Evolutionary conservation across 139 green algal genomes (phyloP).

Genomic region (Edaphochlamys debaryana): DNA sequence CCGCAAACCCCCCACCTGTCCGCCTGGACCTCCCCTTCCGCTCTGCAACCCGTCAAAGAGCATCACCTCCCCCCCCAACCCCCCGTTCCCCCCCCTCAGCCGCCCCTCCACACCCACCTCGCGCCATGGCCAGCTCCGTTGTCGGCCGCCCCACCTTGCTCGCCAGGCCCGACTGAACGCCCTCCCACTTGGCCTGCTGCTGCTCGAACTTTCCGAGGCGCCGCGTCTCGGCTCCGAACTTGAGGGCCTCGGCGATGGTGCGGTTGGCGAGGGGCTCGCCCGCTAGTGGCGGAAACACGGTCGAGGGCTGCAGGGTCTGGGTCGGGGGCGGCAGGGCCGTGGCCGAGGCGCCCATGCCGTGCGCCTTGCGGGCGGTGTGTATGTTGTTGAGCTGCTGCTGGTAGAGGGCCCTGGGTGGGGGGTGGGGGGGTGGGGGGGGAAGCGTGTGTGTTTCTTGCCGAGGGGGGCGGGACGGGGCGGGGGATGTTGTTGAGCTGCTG

Average conservation of each 20-base stretch:
- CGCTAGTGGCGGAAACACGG: too few species aligned
- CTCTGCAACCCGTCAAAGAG: too few species aligned
- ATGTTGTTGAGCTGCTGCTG: constrained; percentile 49
- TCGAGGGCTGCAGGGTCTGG: neutral
- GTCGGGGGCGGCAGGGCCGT: too few species aligned
- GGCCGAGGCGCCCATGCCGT: neutral
- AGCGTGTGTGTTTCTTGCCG: too few species aligned
- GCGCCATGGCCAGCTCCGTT: constrained; percentile 45
- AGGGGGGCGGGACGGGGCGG: too few species aligned
- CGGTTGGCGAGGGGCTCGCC: neutral
- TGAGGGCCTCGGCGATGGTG: constrained; percentile 33
- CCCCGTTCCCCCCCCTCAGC: too few species aligned
- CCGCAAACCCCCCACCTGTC: too few species aligned
- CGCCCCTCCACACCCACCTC: constrained; percentile 16
- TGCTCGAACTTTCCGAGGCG: constrained; percentile 32
- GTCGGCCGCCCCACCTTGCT: neutral
- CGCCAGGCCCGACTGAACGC: constrained; percentile 29
- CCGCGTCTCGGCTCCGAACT: constrained; percentile 6
- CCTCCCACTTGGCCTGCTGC: constrained; percentile 33
- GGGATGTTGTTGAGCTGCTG: too few species aligned
- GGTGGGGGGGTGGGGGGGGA: neutral
- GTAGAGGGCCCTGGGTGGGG: constrained; percentile 32
- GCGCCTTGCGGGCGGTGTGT: constrained; percentile 11
- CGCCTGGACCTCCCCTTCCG: too few species aligned
- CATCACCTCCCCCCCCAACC: too few species aligned